Base-by-base conservation (phyloP, 345 rosid species). In the Schrenkiella parvula region DNA sequence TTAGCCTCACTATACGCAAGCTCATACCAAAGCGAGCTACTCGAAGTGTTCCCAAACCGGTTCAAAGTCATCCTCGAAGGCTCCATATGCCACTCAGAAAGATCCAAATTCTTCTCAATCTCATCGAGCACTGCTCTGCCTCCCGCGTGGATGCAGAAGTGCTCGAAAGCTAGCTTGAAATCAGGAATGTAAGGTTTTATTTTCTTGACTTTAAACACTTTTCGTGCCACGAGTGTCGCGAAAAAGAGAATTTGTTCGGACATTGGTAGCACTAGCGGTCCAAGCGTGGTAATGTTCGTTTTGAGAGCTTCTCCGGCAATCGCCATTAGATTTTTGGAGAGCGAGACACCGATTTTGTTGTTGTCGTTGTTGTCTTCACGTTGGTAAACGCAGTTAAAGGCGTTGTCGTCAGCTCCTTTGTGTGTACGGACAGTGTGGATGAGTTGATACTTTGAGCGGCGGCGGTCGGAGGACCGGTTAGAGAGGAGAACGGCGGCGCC, bases 41-140 rank as follows among this genome's bases (percentile, higher is more conserved):
- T 89, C 0, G 93, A 86, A 4, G 91, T 87, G 37, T 89, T 87
- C 1, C 92, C 93, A 31, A 87, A 87, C 54, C 96, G 65, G 68
- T 84, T 80, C 11, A 89, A 80, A 17, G 92, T 84, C 96, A 89
- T 89, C 72, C 87, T 80, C 3, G 93, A 86, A 8, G 96, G 96
- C 72, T 89, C 96, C 86, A 83, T 81, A 64, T 84, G 89, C 91
- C 89, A 79, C 5, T 87, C 80, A 0, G 79, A 73, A 0, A 89
- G 87, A 15, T 78, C 71, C 18, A 89, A 71, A 37, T 82, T 88
- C 82, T 86, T 87, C 71, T 89, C 83, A 3, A 89, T 35, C 79
- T 89, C 89, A 59, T 87, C 91, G 5, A 89, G 59, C 73, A 87
- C 89, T 0, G 85, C 88, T 79, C 84, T 78, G 3, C 92, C 92